Evolutionary conservation across 2,329 filamentous ascomycete genomes (phyloP).

Genomic region (Myriangium duriaei): DNA sequence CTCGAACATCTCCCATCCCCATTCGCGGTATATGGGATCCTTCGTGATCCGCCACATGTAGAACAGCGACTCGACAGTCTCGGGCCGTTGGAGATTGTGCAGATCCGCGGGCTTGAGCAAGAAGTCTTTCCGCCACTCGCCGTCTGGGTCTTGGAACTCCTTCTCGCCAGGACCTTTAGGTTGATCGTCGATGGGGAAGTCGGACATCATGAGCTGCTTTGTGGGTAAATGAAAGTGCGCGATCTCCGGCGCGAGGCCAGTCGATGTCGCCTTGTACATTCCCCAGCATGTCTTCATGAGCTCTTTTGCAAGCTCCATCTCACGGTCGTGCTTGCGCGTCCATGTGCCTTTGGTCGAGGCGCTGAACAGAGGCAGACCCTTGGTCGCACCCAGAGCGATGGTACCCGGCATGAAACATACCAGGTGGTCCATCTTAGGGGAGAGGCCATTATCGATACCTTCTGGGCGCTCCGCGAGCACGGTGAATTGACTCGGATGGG

Average conservation of each 20-base stretch:
- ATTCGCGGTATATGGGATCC: constrained; percentile 77
- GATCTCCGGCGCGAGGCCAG: constrained; percentile 89
- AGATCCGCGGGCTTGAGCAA: constrained; percentile 67
- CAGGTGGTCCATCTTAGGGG: constrained; percentile 93
- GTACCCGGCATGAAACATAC: constrained; percentile 97
- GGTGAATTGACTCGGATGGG: constrained; percentile 66
- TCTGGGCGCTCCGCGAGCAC: constrained; percentile 74
- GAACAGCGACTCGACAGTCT: constrained; percentile 91
- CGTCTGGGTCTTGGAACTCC: constrained; percentile 28
- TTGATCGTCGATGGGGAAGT: constrained; percentile 28
- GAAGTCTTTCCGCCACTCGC: constrained; percentile 65
- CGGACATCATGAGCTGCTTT: constrained; percentile 51
- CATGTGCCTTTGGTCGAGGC: constrained; percentile 60
- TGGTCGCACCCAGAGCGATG: constrained; percentile 78
- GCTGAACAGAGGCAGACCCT: constrained; percentile 60
- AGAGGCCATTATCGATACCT: constrained; percentile 54
- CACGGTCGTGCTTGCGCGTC: constrained; percentile 68
- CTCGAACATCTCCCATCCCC: constrained; percentile 98
- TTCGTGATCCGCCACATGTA: constrained; percentile 99
- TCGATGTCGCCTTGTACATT: constrained; percentile 84
- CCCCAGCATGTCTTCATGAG: constrained; percentile 96
- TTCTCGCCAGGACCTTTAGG: constrained; percentile 31
- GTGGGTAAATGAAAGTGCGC: constrained; percentile 71
- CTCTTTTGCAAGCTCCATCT: constrained; percentile 78
- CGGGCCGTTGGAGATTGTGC: constrained; percentile 89